Base-by-base conservation (phyloP, 1,139 yeast species). In the Kodamaea sp. region DNA sequence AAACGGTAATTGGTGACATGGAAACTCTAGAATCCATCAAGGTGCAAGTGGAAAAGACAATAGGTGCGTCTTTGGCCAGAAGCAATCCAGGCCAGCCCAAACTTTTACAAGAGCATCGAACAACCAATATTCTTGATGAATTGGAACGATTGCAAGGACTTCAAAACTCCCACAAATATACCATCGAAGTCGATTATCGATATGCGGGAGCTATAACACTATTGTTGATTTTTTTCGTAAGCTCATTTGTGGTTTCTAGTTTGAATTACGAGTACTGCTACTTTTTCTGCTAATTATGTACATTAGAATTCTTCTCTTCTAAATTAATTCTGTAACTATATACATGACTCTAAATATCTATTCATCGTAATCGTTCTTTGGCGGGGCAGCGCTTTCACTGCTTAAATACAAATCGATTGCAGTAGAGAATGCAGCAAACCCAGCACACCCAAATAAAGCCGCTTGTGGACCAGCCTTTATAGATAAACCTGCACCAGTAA, bases 361-460 rank as follows among this genome's bases (percentile, higher is more conserved):
- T 45, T 84, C 87, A 57, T 90, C 95, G 60, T 90, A 94, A 63
- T 92, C 98, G 53, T 86, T 83, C 32, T 71, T 57, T 16, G 97
- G 97, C 24, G 97, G 97, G 37, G 78, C 78, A 6, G 84, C 83
- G 51, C 85, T 76, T 50, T 92, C 98, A 50, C 88, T 80, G 52
- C 90, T 76, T 81, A 92, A 74, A 55, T 92, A 92, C 50, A 87
- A 63, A 58, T 92, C 97, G 44, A 92, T 84, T 7, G 97, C 97
- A 7, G 95, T 82, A 38, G 95, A 84, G 59, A 92, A 92, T 4
- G 95, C 96, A 11, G 98, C 97, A 68, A 92, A 92, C 10, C 97
- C 98, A 21, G 95, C 97, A 70, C 97, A 92, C 2, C 98, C 98
- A 39, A 90, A 61, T 22, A 80, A 51, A 0, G 96, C 95, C 20